Percentiles rank a stretch among this genome's conserved stretches.
Conservation (phyloP, 169 alveolate genomes). For the Condylostoma magnum region DNA sequence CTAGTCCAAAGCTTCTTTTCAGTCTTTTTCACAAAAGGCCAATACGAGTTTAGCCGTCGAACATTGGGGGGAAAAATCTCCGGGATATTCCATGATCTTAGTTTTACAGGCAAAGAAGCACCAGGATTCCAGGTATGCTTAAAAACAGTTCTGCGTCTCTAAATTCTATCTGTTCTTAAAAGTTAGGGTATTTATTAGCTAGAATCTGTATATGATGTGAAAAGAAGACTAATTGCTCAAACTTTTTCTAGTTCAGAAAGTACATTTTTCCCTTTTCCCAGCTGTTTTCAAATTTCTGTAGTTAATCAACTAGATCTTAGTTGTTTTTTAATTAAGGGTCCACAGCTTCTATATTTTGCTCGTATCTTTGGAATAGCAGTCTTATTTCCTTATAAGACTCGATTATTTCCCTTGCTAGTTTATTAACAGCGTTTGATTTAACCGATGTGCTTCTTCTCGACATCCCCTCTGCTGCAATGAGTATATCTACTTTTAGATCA, state of each 20-base stretch:
- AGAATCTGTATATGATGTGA: conserved; percentile 63
- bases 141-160: conserved; percentile 73
- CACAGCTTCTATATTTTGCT: conserved; percentile 73
- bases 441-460: conserved; percentile 56
- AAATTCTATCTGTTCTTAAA: conserved; percentile 64
- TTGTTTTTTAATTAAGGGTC: conserved; percentile 76
- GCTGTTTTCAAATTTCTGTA: conserved; percentile 56
- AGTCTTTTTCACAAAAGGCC: conserved; percentile 32
- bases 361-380: conserved; percentile 55
- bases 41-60: conserved; percentile 41
- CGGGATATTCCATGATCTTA: conserved; percentile 66
- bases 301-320: conserved; percentile 62
- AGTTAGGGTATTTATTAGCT: conserved; percentile 53
- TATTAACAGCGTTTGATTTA: conserved; percentile 61
- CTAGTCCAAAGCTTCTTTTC: conserved; percentile 41
- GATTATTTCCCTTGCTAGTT: conserved; percentile 64
- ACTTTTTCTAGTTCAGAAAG: conserved; percentile 56
- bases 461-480: conserved; percentile 64
- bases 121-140: conserved; percentile 63
- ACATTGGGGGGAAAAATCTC: conserved; percentile 61
- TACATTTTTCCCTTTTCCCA: conserved; percentile 78
- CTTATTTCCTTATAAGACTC: conserved; percentile 52
- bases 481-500: conserved; percentile 63
- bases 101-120: conserved; percentile 54
- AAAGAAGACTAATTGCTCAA: conserved; percentile 59